Evolutionary conservation across 306 rosid genomes (phyloP).

Genomic region (Lablab purpureus): DNA sequence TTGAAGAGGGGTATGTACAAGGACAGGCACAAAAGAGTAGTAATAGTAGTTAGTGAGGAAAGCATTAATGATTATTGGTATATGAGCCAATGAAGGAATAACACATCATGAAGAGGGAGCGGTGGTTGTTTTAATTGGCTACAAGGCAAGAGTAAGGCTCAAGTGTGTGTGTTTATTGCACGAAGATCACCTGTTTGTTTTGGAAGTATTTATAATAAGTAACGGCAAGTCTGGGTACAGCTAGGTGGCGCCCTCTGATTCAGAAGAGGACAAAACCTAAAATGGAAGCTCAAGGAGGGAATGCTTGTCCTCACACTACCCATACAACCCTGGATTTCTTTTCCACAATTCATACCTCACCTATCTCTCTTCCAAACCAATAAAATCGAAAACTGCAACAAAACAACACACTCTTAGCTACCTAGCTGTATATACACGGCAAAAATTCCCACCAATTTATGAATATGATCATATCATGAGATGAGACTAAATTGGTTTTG

Average conservation of each 20-base stretch:
- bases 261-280: constrained; percentile 36
- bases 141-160: neutral
- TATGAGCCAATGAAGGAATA: constrained; percentile 48
- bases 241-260: constrained; percentile 53
- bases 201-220: constrained; percentile 18
- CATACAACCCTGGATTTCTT: constrained; percentile 44
- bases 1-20: neutral
- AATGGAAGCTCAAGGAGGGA: constrained; percentile 45
- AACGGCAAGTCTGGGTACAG: constrained; percentile 34
- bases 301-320: constrained; percentile 49
- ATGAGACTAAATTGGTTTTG: constrained; percentile 32
- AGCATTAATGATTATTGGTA: constrained; percentile 34
- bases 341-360: constrained; percentile 65
- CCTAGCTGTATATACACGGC: neutral
- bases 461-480: neutral
- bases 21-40: constrained; percentile 1
- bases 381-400: neutral
- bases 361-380: constrained; percentile 41
- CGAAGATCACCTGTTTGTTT: constrained; percentile 26
- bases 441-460: neutral
- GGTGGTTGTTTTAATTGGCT: constrained; percentile 28
- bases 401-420: neutral
- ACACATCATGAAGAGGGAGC: constrained; percentile 41
- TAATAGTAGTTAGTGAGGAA: neutral
- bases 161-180: neutral